Conservation (phyloP, 2,329 filamentous ascomycete species). For the Penicillium glabrum region DNA sequence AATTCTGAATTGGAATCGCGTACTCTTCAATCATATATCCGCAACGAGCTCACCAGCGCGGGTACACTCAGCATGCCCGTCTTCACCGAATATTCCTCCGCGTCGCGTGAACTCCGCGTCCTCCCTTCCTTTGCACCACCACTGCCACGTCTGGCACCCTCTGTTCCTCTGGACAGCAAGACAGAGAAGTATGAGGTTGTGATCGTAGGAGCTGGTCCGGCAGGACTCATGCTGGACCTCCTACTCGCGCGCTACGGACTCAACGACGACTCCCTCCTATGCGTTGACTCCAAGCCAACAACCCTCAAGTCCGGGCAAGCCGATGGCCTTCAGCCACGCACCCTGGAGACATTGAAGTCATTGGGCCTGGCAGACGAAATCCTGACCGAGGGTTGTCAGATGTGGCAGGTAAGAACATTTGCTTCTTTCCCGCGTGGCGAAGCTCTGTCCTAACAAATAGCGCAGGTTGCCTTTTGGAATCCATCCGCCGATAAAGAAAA, state of each 20-base stretch:
- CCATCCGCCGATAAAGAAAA: slow-evolving; percentile 49
- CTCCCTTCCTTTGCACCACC: slow-evolving; percentile 42
- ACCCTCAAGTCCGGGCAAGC: slow-evolving; percentile 45
- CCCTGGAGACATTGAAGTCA: slow-evolving; percentile 44
- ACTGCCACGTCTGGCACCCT: slow-evolving; percentile 35
- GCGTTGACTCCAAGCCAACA: slow-evolving; percentile 43
- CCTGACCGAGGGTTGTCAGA: slow-evolving; percentile 39
- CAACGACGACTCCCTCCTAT: slow-evolving; percentile 41
- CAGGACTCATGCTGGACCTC: slow-evolving; percentile 43
- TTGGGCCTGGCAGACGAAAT: slow-evolving; percentile 43
- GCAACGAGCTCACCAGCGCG: not conserved
- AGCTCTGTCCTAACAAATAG: not conserved
- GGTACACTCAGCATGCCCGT: slow-evolving; percentile 35
- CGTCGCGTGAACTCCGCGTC: slow-evolving; percentile 41
- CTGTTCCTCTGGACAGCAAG: slow-evolving; percentile 11
- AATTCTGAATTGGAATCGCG: not conserved
- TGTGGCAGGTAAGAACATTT: slow-evolving; percentile 46
- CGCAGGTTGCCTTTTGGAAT: slow-evolving; percentile 64
- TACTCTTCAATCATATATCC: not conserved
- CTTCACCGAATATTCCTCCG: slow-evolving; percentile 37
- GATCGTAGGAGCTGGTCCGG: slow-evolving; percentile 44
- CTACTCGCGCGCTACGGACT: slow-evolving; percentile 47
- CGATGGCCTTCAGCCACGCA: slow-evolving; percentile 45
- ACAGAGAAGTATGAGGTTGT: slow-evolving; percentile 44
- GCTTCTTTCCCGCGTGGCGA: not conserved